Evolutionary conservation across 1,139 yeast species (phyloP).

Genomic region (Blastobotrys niveus): DNA sequence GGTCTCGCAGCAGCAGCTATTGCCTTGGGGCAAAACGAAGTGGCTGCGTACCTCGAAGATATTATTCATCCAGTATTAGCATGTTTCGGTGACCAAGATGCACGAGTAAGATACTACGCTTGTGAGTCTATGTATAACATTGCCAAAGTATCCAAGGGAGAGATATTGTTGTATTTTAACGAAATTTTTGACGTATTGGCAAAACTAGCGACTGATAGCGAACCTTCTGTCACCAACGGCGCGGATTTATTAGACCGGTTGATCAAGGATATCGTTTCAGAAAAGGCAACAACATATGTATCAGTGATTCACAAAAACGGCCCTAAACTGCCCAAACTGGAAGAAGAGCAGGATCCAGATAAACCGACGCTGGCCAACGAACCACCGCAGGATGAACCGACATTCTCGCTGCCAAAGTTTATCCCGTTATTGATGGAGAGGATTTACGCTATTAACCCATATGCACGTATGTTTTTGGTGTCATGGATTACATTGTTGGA

Average conservation of each 20-base stretch:
- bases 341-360: constrained; percentile 22
- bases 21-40: constrained; percentile 68
- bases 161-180: constrained; percentile 81
- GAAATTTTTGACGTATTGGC: constrained; percentile 95
- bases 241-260: constrained; percentile 89
- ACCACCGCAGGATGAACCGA: constrained; percentile 54
- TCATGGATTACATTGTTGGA: constrained; percentile 90
- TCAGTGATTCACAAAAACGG: constrained; percentile 51
- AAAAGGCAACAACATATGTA: constrained; percentile 85
- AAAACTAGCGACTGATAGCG: constrained; percentile 82
- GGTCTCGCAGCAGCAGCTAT: constrained; percentile 75
- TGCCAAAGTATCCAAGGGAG: constrained; percentile 96
- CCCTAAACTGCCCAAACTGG: constrained; percentile 13
- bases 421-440: constrained; percentile 87
- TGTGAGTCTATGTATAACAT: constrained; percentile 95
- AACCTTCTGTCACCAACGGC: constrained; percentile 88
- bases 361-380: constrained; percentile 27
- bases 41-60: constrained; percentile 69
- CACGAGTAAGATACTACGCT: constrained; percentile 92
- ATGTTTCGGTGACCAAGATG: constrained; percentile 94
- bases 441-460: constrained; percentile 87
- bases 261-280: constrained; percentile 91
- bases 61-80: constrained; percentile 92
- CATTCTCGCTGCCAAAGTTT: constrained; percentile 82
- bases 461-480: constrained; percentile 83